Percentiles rank a stretch among this genome's conserved stretches.
phyloP scores from a whole-genome alignment of 1,139 yeast genomes.

The Hyphopichia pseudoburtonii region DNA sequence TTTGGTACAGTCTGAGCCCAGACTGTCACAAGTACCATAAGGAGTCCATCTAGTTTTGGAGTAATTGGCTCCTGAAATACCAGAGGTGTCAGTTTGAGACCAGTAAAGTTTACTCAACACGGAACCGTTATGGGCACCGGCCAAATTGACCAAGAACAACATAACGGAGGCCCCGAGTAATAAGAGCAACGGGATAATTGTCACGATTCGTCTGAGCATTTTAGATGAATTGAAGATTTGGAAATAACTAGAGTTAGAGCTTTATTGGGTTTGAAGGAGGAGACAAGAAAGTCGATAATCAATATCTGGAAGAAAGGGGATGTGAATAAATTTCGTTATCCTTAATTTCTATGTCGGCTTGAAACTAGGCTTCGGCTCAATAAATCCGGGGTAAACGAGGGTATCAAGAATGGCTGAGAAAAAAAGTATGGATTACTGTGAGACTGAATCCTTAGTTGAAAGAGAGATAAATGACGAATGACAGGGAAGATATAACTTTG shows the following conservation, averaged over 20 bases:
- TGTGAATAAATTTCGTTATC: too few species aligned
- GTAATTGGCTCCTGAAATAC: slow-evolving; percentile 47
- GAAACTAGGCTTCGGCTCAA: too few species aligned
- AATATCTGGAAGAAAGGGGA: too few species aligned
- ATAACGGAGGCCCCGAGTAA: slow-evolving; percentile 48
- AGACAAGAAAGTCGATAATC: too few species aligned
- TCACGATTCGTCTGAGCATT: slow-evolving; percentile 16
- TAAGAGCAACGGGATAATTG: slow-evolving; percentile 29
- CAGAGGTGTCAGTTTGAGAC: slow-evolving; percentile 68
- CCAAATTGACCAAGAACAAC: slow-evolving; percentile 60
- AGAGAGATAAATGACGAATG: too few species aligned
- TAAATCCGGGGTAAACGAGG: too few species aligned
- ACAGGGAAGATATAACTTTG: too few species aligned
- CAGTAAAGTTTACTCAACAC: slow-evolving; percentile 60
- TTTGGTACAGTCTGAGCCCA: slow-evolving; percentile 44
- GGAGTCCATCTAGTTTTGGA: slow-evolving; percentile 67
- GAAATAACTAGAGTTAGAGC: background rate
- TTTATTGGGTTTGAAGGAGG: background rate
- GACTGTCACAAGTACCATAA: slow-evolving; percentile 57
- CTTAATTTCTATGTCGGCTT: too few species aligned
- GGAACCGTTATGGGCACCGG: slow-evolving; percentile 56
- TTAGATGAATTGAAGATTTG: background rate
- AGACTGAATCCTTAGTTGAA: too few species aligned
- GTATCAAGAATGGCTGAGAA: too few species aligned
- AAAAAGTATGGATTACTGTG: too few species aligned